Conservation (phyloP, 352 stramenopile species). For the Phytophthora constricta region DNA sequence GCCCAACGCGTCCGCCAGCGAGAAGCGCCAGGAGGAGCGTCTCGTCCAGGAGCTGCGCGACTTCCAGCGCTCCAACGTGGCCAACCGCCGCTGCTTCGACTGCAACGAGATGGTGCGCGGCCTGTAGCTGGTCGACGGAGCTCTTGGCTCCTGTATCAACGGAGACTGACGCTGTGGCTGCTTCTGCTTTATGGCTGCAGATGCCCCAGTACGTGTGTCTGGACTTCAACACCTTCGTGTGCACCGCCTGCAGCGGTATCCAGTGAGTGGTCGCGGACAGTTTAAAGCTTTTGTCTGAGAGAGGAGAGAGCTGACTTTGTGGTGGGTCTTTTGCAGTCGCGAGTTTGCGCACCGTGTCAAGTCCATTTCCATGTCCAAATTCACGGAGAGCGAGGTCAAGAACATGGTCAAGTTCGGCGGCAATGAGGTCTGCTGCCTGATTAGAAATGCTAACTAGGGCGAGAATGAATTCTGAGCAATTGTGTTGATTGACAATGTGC, state of each 20-base stretch:
- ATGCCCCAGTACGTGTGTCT: constrained; percentile 93
- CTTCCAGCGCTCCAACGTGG: constrained; percentile 75
- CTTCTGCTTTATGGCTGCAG: constrained; percentile 36
- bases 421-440: constrained; percentile 71
- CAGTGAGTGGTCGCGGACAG: constrained; percentile 67
- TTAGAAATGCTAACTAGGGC: too few relatives aligned
- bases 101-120: constrained; percentile 88
- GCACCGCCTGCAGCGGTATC: constrained; percentile 93
- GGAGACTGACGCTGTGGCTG: constrained; percentile 9
- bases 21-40: constrained; percentile 85
- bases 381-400: constrained; percentile 91
- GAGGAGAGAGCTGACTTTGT: not conserved
- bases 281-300: not conserved
- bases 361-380: constrained; percentile 94
- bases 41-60: constrained; percentile 87
- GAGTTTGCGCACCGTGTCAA: constrained; percentile 95
- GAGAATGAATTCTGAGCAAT: too few relatives aligned
- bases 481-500: constrained; percentile 4
- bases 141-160: not conserved
- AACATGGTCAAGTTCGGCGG: constrained; percentile 89
- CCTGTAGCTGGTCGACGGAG: not conserved
- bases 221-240: constrained; percentile 96
- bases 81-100: constrained; percentile 90
- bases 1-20: constrained; percentile 33
- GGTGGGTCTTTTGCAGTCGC: constrained; percentile 62